phyloP scores from a whole-genome alignment of 1,139 yeast species.

The Pichia terricola region DNA sequence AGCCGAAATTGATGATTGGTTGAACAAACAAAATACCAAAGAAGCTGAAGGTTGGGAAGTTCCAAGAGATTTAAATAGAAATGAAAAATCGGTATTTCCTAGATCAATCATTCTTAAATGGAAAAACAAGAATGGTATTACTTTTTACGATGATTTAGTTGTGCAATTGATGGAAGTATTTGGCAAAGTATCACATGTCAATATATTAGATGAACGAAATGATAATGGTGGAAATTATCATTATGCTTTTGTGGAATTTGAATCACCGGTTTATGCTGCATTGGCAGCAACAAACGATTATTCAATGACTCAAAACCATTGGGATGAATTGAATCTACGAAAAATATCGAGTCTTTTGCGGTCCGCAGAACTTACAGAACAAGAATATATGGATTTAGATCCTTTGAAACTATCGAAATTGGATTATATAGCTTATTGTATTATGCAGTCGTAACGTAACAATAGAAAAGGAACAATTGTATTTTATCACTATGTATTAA shows the following conservation, averaged over 20 bases:
- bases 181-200: slow-evolving; percentile 29
- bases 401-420: not conserved
- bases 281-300: slow-evolving; percentile 36
- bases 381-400: not conserved
- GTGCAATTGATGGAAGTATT: slow-evolving; percentile 36
- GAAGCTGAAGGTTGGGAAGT: not conserved
- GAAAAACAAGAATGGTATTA: slow-evolving; percentile 34
- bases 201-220: slow-evolving; percentile 10
- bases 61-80: not conserved
- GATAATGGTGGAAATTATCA: slow-evolving; percentile 28
- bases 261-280: slow-evolving; percentile 22
- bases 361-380: slow-evolving; percentile 12
- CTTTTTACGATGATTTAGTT: slow-evolving; percentile 29
- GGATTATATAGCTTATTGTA: slow-evolving; percentile 7
- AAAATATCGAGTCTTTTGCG: slow-evolving; percentile 36
- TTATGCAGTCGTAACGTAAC: not conserved
- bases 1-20: not conserved
- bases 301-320: slow-evolving; percentile 31
- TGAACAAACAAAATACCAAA: not conserved
- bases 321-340: slow-evolving; percentile 40
- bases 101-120: slow-evolving; percentile 27
- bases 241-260: slow-evolving; percentile 31
- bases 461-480: not conserved
- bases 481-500: not conserved
- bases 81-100: slow-evolving; percentile 1